Evolutionary conservation across 208 protist species (phyloP).

Genomic region (Leishmania aethiopica): DNA sequence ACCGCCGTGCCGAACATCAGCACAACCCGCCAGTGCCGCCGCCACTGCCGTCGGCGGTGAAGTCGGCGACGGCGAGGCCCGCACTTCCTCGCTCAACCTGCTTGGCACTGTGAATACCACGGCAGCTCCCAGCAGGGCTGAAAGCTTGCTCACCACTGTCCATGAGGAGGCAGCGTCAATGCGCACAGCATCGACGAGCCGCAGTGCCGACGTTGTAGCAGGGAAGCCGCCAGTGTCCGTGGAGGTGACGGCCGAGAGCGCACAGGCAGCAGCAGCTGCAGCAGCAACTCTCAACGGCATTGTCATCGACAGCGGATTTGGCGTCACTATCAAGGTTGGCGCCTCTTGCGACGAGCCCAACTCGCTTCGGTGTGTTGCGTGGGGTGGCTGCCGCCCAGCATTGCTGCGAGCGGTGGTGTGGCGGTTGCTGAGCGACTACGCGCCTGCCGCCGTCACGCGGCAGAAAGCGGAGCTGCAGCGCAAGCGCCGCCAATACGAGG

Average conservation of each 20-base stretch:
- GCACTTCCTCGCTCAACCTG: background rate
- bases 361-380: slow-evolving; percentile 51
- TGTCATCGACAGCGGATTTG: slow-evolving; percentile 24
- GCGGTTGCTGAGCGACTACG: slow-evolving; percentile 64
- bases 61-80: background rate
- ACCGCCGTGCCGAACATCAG: background rate
- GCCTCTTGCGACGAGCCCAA: slow-evolving; percentile 45
- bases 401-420: slow-evolving; percentile 59
- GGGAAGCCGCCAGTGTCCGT: background rate
- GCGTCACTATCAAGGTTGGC: slow-evolving; percentile 37
- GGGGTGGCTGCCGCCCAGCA: slow-evolving; percentile 50
- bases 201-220: background rate
- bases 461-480: slow-evolving; percentile 61
- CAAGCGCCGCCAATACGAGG: slow-evolving; percentile 68
- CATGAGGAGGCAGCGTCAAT: background rate
- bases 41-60: background rate
- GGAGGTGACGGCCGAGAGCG: background rate
- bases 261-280: slow-evolving; percentile 5
- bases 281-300: slow-evolving; percentile 7
- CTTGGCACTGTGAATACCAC: background rate
- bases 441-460: slow-evolving; percentile 31
- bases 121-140: background rate
- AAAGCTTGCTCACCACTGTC: background rate
- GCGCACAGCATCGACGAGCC: background rate
- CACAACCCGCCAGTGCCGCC: background rate